A percentile compares a stretch with the other conserved stretches of the same genome.
These are phyloP conservation scores for Termitomyces sp. DNA, from an alignment of 768 basidiomycete genomes.

Conservation along the genomic window DNA sequence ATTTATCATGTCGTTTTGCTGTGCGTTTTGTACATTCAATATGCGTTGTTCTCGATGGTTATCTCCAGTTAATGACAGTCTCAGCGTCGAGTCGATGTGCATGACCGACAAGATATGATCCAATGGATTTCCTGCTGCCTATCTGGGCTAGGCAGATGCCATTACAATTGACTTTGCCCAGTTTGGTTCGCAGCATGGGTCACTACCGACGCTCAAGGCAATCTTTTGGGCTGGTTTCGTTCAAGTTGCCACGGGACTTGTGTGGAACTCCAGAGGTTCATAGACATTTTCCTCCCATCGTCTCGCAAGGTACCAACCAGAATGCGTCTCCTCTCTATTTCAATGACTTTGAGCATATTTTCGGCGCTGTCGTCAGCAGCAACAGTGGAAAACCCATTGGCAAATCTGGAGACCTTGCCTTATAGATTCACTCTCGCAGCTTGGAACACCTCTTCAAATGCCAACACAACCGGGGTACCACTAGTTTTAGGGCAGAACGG, in stretches of 20 bases:
- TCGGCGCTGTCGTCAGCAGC: background rate
- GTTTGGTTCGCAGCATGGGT: background rate
- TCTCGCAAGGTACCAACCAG: background rate
- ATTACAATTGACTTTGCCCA: background rate
- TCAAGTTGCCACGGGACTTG: background rate
- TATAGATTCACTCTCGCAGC: slow-evolving; percentile 49
- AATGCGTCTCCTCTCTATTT: background rate
- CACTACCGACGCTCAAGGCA: background rate
- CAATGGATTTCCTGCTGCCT: background rate
- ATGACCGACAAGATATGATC: background rate
- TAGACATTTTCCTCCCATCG: background rate
- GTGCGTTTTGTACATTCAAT: slow-evolving; percentile 12
- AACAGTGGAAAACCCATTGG: background rate
- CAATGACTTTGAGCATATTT: background rate
- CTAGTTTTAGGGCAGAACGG: slow-evolving; percentile 44
- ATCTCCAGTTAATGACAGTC: slow-evolving; percentile 1
- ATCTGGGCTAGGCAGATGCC: background rate
- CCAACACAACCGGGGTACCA: slow-evolving; percentile 44
- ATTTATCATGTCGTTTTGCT: slow-evolving; percentile 4
- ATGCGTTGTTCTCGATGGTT: slow-evolving; percentile 2
- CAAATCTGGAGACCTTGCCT: slow-evolving; percentile 18
- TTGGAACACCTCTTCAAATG: slow-evolving; percentile 39
- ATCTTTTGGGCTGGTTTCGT: background rate
- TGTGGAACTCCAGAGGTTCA: background rate
- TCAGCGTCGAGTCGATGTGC: background rate